Conservation (phyloP, 176 grass and related monocot species). For the Carex pumila region DNA sequence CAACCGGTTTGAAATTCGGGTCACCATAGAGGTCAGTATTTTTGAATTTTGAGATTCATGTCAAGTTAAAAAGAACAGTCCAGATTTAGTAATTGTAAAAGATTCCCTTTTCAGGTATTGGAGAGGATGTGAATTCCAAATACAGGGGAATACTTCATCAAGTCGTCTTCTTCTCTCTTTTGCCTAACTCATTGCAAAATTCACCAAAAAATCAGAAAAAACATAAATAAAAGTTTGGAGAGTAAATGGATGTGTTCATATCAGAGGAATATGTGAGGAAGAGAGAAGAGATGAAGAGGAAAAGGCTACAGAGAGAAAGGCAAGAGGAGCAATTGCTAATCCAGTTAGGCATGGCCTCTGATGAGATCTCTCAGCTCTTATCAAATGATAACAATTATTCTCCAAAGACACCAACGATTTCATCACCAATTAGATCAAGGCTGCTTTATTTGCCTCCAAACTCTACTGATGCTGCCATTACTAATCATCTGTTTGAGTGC, state of each 20-base stretch:
- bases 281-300: conserved; percentile 35
- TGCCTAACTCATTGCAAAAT: not conserved
- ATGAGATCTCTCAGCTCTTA: not conserved
- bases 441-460: not conserved
- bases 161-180: conserved; percentile 7
- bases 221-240: not conserved
- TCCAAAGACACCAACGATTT: not conserved
- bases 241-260: conserved; percentile 63
- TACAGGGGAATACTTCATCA: not conserved
- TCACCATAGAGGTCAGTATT: no score
- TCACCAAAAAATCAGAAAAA: not conserved
- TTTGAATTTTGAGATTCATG: no score
- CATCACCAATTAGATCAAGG: not conserved
- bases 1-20: no score
- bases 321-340: conserved; percentile 30
- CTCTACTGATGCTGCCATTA: not conserved
- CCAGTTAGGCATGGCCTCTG: conserved; percentile 16
- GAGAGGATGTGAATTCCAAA: not conserved
- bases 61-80: no score
- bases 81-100: no score
- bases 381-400: not conserved
- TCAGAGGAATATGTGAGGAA: conserved; percentile 61
- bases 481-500: conserved; percentile 40
- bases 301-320: conserved; percentile 24
- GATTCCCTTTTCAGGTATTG: no score